Base-by-base conservation (phyloP, 352 stramenopile species). In the Phytophthora hybrid region DNA sequence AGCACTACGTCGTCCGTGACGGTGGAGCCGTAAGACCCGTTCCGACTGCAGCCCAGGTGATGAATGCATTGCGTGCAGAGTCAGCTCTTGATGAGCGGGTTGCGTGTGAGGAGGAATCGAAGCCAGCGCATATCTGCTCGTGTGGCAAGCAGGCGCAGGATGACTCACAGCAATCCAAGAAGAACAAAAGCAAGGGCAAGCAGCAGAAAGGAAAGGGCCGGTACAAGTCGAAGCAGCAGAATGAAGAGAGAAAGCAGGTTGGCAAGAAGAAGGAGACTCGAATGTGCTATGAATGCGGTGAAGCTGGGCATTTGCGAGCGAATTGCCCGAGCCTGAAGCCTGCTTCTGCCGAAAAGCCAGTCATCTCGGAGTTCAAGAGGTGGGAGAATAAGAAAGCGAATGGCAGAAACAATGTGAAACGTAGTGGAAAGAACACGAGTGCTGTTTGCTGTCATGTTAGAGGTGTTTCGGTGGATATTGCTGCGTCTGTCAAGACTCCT, bases 1-100 rank as follows among this genome's bases (percentile, higher is more conserved):
- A 61, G 41, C 59, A 74, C n/a, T 74, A 69, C 16, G 44, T 61
- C 34, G 67, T 73, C 29, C 29, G 58, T 63, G 66, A 47, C 39
- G 39, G 39, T 47, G 39, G 39, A 47, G 39, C 39, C 13, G 39
- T 47, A 5, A 47, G 39, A 19, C 39, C 49, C 11, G 44, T 64
- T 3, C 66, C 66, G n/a, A 69, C 41, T 41, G 49, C 52, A 19
- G 31, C 39, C 39, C 39, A 47, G 19, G 39, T 47, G 39, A 19
- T 47, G 39, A 47, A 47, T 6, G 39, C 39, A 47, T n/a, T 19
- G 39, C 39, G 39, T 47, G 39, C 13, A 6, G 39, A 47, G 39
- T 47, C 39, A 47, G 39, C 39, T 47, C 41, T 69, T 13, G 59
- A 73, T 19, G 53, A 63, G 11, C 63, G 59, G 5, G 58, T 67